Conservation (phyloP, 148 eudicot genomes). For the Vaccinium vitisidaea region DNA sequence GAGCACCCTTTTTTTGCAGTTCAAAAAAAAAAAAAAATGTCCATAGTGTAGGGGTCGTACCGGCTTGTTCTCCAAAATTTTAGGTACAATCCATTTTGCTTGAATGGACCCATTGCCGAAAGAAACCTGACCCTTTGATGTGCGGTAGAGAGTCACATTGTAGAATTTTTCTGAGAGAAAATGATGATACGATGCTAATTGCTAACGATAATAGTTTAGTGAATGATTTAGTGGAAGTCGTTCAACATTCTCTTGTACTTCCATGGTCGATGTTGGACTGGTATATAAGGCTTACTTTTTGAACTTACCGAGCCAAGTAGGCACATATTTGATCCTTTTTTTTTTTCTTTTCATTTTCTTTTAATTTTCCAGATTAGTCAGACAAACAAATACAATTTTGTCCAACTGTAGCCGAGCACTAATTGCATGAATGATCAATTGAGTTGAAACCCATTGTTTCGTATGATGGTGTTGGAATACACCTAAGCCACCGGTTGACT, state of each 20-base stretch:
- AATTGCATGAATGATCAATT: neutral
- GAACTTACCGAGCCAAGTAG: neutral
- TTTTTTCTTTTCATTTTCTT: neutral
- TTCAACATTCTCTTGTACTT: neutral
- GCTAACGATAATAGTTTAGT: neutral
- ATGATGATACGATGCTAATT: neutral
- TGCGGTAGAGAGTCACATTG: neutral
- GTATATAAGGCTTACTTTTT: neutral
- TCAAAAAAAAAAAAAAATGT: too few relatives aligned
- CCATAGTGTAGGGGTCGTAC: neutral
- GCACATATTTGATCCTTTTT: neutral
- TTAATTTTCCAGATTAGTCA: neutral
- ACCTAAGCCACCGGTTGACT: neutral
- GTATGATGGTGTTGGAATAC: neutral
- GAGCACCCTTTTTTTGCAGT: too few relatives aligned
- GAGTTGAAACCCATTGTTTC: neutral
- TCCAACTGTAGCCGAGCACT: neutral
- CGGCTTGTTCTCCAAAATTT: neutral
- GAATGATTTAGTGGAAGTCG: neutral
- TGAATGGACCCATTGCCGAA: slow-evolving; percentile 1
- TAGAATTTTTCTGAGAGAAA: neutral
- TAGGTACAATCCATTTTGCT: neutral
- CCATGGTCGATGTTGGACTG: neutral
- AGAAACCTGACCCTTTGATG: neutral
- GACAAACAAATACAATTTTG: neutral